Evolutionary conservation across 805 yeast genomes (phyloP), one percentile per base, ranked within the genome.

Genomic region (Ogataea nakhonphanomensis): DNA sequence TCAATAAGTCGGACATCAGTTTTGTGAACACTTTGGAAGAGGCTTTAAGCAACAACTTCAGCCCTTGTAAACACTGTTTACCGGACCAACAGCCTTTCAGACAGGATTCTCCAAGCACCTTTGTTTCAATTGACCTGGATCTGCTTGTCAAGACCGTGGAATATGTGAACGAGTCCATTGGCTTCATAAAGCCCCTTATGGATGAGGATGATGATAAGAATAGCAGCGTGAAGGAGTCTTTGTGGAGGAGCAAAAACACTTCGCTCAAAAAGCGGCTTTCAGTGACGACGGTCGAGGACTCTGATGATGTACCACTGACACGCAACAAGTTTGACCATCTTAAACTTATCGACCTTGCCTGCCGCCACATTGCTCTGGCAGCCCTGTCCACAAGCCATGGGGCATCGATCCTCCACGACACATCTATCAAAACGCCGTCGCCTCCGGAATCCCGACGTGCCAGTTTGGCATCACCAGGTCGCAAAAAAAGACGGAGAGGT

Each of bases 281-380:
- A 11, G 56, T 54, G 37, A 57, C 55, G 24, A 11, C 44, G 7
- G 30, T 37, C 6, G 55, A 30, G 44, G 47, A 32, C 33, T 27
- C 37, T 44, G 61, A 37, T 17, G 57, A 53, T 3, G 14, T 45
- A n/a, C 49, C 50, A 21, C 33, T 74, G 22, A 67, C 79, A 15
- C 76, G 78, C 52, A 78, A 78, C 57, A 86, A 81, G 56, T 67
- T 77, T 33, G 88, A 81, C 52, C 90, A 84, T 55, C 70, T 77
- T 51, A 71, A 80, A 44, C 70, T 82, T 33, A 86, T 82, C 15
- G 84, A 79, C 55, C 74, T 80, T 52, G 93, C 95, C 1, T 86
- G 95, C 55, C 78, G 91, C 39, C 90, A 84, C 59, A 80, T 85
- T 54, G 89, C 91, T 1, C 67, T 81, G 30, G 93, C 93, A 24